phyloP scores from a whole-genome alignment of 345 rosid species.

The Erysimum cheiranthoides region DNA sequence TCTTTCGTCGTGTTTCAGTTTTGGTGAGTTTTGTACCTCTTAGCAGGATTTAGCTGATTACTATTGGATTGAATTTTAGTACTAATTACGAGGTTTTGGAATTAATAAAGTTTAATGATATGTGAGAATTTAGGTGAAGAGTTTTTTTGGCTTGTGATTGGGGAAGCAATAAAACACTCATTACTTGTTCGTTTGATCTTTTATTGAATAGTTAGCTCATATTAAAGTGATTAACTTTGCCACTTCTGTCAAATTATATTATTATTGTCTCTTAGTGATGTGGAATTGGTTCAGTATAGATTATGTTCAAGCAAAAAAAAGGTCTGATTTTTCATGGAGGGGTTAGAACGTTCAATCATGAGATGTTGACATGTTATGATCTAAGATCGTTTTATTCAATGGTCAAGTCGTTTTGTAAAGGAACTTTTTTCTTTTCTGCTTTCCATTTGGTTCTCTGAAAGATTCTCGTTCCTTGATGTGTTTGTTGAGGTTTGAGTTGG shows the following conservation, averaged over 20 bases:
- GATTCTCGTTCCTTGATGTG: slow-evolving; percentile 27
- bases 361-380: slow-evolving; percentile 29
- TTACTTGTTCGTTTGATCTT: background rate
- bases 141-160: background rate
- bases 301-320: slow-evolving; percentile 8
- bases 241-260: background rate
- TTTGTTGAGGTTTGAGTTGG: slow-evolving; percentile 17
- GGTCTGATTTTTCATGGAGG: background rate
- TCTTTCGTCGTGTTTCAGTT: slow-evolving; percentile 9
- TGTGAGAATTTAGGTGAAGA: background rate
- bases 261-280: slow-evolving; percentile 15
- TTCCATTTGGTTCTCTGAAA: slow-evolving; percentile 20
- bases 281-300: slow-evolving; percentile 24
- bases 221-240: slow-evolving; percentile 18
- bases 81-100: background rate
- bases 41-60: slow-evolving; percentile 1
- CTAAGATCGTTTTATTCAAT: slow-evolving; percentile 23
- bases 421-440: background rate
- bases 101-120: background rate
- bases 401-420: slow-evolving; percentile 18
- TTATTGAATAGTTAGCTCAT: background rate
- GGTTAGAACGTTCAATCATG: slow-evolving; percentile 26
- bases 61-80: background rate
- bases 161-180: background rate
- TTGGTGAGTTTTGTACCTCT: slow-evolving; percentile 23